Evolutionary conservation across 2,329 filamentous ascomycete species (phyloP), one percentile per base, ranked within the genome.

Genomic region (Hypoxylon sp.): DNA sequence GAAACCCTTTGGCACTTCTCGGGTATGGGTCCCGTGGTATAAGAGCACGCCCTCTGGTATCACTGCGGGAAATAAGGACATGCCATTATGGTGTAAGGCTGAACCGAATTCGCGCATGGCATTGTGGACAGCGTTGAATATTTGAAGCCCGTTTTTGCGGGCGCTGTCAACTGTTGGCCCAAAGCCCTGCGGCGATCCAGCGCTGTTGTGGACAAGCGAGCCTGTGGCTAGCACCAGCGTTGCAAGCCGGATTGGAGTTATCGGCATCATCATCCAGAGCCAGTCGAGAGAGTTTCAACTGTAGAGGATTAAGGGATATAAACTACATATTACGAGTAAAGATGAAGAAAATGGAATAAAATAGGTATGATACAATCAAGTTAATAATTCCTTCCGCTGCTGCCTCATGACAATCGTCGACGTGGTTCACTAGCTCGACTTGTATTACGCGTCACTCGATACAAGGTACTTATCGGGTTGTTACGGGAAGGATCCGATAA

Each of bases 101-200:
- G 90, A 92, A 1, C 90, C 91, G 87, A 90, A 94, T 81, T 93
- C 90, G 36, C 91, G 85, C 82, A 91, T 89, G 0, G 90, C 90
- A 9, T 89, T 89, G 70, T 93, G 89, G 17, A 93, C 82, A 14
- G 90, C 85, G 74, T 93, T 93, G 84, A 93, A 93, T 61, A 93
- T 87, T 67, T 87, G 84, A 70, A 87, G 85, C 6, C 87, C 88
- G 76, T 91, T 90, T 38, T 77, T 72, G 14, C 75, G 77, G 11
- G 83, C 82, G 58, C 76, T 77, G 0, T 80, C 79, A 48, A 77
- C 67, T 51, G 75, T 80, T 14, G 83, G 82, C 1, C 73, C 64
- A 38, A 82, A 79, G 34, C 38, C 53, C 14, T 66, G 52, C 17
- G 50, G n/a, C 25, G 25, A 34, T n/a, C 14, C 36, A 13, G 60